These are phyloP conservation scores for Liquidambar formosana DNA, from an alignment of 164 flowering plant genomes.

Conservation along the genomic window DNA sequence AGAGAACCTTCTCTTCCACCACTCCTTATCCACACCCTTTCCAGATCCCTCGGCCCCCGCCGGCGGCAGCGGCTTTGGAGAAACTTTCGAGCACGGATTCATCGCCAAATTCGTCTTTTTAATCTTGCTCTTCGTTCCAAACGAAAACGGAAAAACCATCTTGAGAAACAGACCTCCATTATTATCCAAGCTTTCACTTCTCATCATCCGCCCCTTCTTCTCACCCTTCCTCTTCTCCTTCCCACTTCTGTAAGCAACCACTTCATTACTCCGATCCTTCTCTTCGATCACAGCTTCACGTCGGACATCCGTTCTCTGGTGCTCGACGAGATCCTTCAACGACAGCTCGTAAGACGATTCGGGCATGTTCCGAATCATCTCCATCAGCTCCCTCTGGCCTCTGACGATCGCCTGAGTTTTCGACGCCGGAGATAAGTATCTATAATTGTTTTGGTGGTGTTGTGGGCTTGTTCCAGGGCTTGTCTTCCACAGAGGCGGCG, in stretches of 20 bases:
- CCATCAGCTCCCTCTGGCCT: constrained; percentile 52
- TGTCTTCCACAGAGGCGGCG: constrained; percentile 36
- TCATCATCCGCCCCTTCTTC: constrained; percentile 2
- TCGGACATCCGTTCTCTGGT: background rate
- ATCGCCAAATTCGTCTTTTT: constrained; percentile 11
- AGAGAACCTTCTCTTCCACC: constrained; percentile 33
- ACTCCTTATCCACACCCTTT: constrained; percentile 27
- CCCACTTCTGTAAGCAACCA: background rate
- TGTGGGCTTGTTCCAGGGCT: constrained; percentile 22
- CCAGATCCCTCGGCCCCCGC: constrained; percentile 15
- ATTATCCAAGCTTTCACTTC: constrained; percentile 24
- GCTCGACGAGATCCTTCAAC: constrained; percentile 43
- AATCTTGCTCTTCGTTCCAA: constrained; percentile 25
- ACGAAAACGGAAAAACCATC: constrained; percentile 33
- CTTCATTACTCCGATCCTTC: background rate
- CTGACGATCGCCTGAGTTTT: constrained; percentile 39
- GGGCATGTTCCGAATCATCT: constrained; percentile 46
- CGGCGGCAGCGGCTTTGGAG: constrained; percentile 22
- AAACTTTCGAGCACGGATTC: constrained; percentile 22
- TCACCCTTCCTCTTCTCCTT: background rate
- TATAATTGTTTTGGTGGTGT: constrained; percentile 9
- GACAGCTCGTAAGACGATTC: constrained; percentile 49
- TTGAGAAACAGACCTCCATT: constrained; percentile 35
- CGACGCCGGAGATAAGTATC: constrained; percentile 29
- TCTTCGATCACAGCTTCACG: constrained; percentile 2